Base-by-base conservation (phyloP, 805 yeast genomes). In the Wickerhamiella shivajii region DNA sequence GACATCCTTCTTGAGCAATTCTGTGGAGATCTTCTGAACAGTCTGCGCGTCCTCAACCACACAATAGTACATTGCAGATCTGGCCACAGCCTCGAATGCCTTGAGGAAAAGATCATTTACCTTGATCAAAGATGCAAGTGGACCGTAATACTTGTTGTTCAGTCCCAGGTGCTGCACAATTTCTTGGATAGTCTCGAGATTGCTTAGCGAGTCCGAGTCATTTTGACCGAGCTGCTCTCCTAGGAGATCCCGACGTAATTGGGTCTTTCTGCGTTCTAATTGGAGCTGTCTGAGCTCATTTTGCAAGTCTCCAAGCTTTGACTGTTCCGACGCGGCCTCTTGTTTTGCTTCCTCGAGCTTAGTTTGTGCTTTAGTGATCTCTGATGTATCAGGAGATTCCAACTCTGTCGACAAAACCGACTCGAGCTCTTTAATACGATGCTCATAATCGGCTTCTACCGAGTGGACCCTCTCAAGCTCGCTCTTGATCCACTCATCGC, bases 81-180 rank as follows among this genome's bases (percentile, higher is more conserved):
- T 96, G 15, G 93, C 96, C 30, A 83, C 69, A 2, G 78, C 85
- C 51, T 90, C 97, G 1, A 76, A 80, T 1, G 96, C 93, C 1
- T 74, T 67, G 48, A 76, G 76, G 50, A 81, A 85, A 47, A 79
- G 79, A 34, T 77, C 84, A 42, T 77, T 77, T 3, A 81, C 87
- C 37, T 66, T 66, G 33, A 90, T 77, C 20, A 90, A 60, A 42
- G 84, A 93, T 24, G 92, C 90, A 12, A 90, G 54, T 1, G 93
- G 75, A 0, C 98, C 98, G 54, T 69, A 74, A 7, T 83, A 92
- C 13, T 73, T 67, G 17, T 62, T 65, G 1, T 56, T 55, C 23
- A 87, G 52, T 6, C 71, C 72, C 29, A 84, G 56, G 34, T 66
- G 64, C 21, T 61, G 56, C 0, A 77, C 63, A 19, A 84, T 74